phyloP scores from a whole-genome alignment of 345 rosid genomes.

The Reutealis trisperma region DNA sequence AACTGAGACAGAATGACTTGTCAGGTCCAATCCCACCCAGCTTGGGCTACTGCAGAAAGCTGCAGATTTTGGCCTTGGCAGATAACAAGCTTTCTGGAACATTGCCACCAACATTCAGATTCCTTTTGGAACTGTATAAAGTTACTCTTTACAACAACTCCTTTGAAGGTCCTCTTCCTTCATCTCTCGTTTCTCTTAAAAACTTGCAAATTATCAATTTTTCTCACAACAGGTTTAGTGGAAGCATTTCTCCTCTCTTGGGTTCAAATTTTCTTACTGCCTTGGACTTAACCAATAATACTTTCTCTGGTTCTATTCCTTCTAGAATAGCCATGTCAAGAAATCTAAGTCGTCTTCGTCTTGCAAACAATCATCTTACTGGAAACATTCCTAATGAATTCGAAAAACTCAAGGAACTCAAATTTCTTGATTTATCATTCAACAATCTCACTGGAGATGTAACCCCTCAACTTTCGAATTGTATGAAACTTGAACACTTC shows the following conservation, averaged over 20 bases:
- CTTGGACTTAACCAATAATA: slow-evolving; percentile 77
- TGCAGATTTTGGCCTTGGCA: slow-evolving; percentile 63
- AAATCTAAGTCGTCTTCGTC: slow-evolving; percentile 65
- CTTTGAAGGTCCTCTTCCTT: slow-evolving; percentile 69
- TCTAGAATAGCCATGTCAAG: slow-evolving; percentile 49
- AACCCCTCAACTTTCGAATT: slow-evolving; percentile 36
- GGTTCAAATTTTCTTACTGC: slow-evolving; percentile 60
- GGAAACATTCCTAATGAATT: slow-evolving; percentile 64
- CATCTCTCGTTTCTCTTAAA: slow-evolving; percentile 57
- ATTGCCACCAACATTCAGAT: slow-evolving; percentile 73
- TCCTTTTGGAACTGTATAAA: slow-evolving; percentile 54
- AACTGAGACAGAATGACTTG: slow-evolving; percentile 80
- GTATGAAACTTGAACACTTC: slow-evolving; percentile 60
- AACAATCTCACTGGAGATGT: slow-evolving; percentile 63
- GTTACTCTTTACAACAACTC: slow-evolving; percentile 79
- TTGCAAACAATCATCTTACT: slow-evolving; percentile 64
- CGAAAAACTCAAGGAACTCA: slow-evolving; percentile 57
- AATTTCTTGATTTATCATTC: slow-evolving; percentile 72
- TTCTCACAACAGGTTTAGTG: slow-evolving; percentile 69
- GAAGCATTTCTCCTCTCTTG: slow-evolving; percentile 61
- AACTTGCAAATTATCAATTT: slow-evolving; percentile 74
- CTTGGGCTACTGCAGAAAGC: slow-evolving; percentile 69
- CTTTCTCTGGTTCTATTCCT: slow-evolving; percentile 68
- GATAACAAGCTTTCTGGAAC: slow-evolving; percentile 76
- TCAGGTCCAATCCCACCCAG: slow-evolving; percentile 76